Base-by-base conservation (phyloP, 2,329 filamentous ascomycete genomes). In the Phoma sp. region DNA sequence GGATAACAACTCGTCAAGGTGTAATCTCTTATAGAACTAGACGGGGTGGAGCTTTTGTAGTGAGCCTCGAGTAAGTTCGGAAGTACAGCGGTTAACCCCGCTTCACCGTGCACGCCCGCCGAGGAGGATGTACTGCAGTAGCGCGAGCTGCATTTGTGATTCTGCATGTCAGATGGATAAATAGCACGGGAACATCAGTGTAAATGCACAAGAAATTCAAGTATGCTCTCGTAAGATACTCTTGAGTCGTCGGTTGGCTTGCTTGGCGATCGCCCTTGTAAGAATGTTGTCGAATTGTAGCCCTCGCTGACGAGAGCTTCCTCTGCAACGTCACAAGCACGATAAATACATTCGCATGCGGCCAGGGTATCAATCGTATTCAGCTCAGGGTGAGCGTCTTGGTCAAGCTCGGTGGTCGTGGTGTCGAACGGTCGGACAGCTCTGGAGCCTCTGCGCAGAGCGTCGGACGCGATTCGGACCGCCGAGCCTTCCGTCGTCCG, bases 71-170 rank as follows among this genome's bases (percentile, higher is more conserved):
- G 51, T 49, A 48, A 54, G 38, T 32, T 38, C 28, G 32, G 26
- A 20, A 9, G 25, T 29, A 34, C 28, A 21, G n/a, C 26, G 43
- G 32, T 38, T 9, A 18, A 45, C 51, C 51, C 51, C 51, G 51
- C 51, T 54, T 36, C 42, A 45, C 45, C 51, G 51, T 54, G 43
- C 38, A 40, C 40, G 33, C 18, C 26, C 38, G 21, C 36, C 42
- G 15, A 28, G 42, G 7, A 30, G 15, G 36, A 10, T 26, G 14
- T 38, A 20, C 14, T 10, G 2, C 17, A 17, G 20, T 33, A 39
- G 14, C 4, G 20, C 21, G 33, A 25, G 29, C 34, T 25, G 37
- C 21, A 23, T 12, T 34, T n/a, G 18, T n/a, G 25, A 46, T 12
- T 23, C 15, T 40, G 23, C 23, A 12, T 7, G 15, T 40, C 21